Conservation (phyloP, 169 alveolate genomes). For the Plasmodium inui region DNA sequence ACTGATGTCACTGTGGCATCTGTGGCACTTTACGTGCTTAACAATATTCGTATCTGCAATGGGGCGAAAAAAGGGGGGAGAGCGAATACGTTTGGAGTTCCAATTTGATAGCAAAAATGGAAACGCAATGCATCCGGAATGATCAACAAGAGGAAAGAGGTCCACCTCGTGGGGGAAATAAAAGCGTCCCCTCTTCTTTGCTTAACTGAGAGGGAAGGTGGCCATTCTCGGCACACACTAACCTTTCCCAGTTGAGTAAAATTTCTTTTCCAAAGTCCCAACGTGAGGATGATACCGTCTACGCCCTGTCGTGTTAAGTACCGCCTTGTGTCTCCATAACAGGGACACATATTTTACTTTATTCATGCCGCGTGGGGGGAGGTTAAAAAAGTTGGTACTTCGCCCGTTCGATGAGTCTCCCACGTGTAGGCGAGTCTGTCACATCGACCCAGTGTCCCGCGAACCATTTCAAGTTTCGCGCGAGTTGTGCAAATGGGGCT, state of each 20-base stretch:
- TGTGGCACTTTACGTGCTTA: conserved; percentile 13
- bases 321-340: conserved; percentile 57
- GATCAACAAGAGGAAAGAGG: neutral
- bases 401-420: neutral
- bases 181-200: neutral
- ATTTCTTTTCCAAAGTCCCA: neutral
- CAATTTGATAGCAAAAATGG: neutral
- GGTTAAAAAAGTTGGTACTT: neutral
- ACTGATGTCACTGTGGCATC: conserved; percentile 12
- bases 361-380: conserved; percentile 12
- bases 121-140: neutral
- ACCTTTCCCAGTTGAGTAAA: conserved; percentile 7
- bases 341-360: conserved; percentile 10
- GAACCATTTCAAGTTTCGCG: neutral
- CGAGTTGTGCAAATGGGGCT: neutral
- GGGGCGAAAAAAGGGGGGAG: neutral
- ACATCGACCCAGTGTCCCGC: neutral
- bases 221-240: neutral
- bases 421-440: neutral
- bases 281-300: neutral
- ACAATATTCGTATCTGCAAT: neutral
- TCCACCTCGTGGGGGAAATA: neutral
- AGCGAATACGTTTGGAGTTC: neutral
- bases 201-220: neutral
- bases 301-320: neutral